These are phyloP conservation scores for Turnera subulata DNA, from an alignment of 345 rosid species.

Conservation along the genomic window DNA sequence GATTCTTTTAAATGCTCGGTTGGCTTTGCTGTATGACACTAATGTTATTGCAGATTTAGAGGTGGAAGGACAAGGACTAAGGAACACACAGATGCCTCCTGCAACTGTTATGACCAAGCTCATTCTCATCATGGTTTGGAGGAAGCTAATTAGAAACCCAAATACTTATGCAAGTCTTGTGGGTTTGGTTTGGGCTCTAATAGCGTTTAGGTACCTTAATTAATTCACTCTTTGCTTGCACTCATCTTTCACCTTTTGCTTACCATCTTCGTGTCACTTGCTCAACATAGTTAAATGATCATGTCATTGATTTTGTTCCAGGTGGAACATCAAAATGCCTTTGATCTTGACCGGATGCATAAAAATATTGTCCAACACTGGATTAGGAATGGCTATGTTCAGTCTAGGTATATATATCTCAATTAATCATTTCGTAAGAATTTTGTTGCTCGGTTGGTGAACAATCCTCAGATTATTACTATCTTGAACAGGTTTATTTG, in stretches of 20 bases:
- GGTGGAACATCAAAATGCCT: slow-evolving; percentile 30
- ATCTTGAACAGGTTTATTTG: slow-evolving; percentile 17
- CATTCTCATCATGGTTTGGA: slow-evolving; percentile 29
- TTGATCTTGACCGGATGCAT: slow-evolving; percentile 19
- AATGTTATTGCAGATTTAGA: background rate
- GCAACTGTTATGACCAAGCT: slow-evolving; percentile 28
- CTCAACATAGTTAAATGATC: no score
- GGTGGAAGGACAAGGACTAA: background rate
- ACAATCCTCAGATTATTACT: background rate
- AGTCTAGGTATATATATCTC: slow-evolving; percentile 14
- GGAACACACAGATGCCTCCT: slow-evolving; percentile 25
- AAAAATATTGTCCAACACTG: slow-evolving; percentile 24
- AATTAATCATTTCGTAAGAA: background rate
- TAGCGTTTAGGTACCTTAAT: slow-evolving; percentile 26
- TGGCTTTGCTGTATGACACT: no score
- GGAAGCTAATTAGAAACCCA: slow-evolving; percentile 31
- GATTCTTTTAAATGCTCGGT: no score
- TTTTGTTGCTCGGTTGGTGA: no score
- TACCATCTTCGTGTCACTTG: background rate
- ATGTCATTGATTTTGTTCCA: background rate
- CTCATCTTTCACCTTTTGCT: background rate
- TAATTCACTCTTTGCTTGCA: background rate
- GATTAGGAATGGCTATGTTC: slow-evolving; percentile 30
- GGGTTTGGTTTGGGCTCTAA: slow-evolving; percentile 25
- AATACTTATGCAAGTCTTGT: slow-evolving; percentile 26